Evolutionary conservation across 257 asterid genomes (phyloP).

Genomic region (Rhazya stricta): DNA sequence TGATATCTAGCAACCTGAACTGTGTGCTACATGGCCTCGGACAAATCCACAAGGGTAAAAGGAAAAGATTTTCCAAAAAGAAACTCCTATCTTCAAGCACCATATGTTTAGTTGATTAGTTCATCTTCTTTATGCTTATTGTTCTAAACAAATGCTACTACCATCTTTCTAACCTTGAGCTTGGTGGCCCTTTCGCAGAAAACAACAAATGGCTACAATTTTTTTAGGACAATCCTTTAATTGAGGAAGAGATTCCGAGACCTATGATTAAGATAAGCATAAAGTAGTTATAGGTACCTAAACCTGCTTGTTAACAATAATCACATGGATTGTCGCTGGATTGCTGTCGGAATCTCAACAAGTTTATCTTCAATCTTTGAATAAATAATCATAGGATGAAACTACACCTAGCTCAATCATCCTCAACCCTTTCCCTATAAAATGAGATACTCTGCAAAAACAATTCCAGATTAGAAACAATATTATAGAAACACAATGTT

Average conservation of each 20-base stretch:
- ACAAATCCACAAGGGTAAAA: not conserved
- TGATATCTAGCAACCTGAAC: too few relatives aligned
- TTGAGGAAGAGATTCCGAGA: not conserved
- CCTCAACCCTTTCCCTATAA: not conserved
- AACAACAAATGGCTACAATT: not conserved
- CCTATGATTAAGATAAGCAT: not conserved
- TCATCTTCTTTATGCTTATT: not conserved
- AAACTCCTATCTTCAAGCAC: conserved; percentile 7
- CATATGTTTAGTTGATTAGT: not conserved
- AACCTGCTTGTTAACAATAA: not conserved
- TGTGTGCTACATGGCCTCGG: too few relatives aligned
- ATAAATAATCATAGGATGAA: not conserved
- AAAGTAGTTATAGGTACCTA: not conserved
- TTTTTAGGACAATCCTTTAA: not conserved
- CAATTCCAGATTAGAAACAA: not conserved
- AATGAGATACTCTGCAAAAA: not conserved
- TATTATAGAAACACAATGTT: not conserved
- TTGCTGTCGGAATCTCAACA: not conserved
- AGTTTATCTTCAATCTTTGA: not conserved
- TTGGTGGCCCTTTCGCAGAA: not conserved
- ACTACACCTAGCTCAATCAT: not conserved
- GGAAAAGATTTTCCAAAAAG: not conserved
- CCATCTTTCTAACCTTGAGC: not conserved
- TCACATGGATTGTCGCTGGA: conserved; percentile 4
- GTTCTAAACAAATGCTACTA: not conserved